Evolutionary conservation across 192 early-diverging fungal genomes (phyloP).

Genomic region (Dissophora globulifera): DNA sequence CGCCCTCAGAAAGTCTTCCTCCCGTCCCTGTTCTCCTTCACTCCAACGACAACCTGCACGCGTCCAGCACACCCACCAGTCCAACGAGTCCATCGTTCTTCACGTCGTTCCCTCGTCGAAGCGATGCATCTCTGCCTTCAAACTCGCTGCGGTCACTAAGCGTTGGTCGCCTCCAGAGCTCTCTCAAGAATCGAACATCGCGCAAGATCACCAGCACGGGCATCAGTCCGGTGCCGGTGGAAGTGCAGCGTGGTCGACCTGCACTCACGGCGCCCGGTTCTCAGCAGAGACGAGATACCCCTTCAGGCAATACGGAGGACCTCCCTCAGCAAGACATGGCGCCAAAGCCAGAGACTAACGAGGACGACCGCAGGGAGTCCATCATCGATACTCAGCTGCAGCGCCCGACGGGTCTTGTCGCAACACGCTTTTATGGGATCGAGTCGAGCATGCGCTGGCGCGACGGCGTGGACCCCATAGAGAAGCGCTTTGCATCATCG

Average conservation of each 20-base stretch:
- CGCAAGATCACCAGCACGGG: conserved; percentile 1
- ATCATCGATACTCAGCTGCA: not conserved
- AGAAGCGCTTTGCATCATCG: conserved; percentile 48
- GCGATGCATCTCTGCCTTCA: conserved; percentile 16
- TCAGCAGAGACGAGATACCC: not conserved
- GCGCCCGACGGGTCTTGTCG: conserved; percentile 24
- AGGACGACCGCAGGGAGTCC: not conserved
- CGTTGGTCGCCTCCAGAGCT: conserved; percentile 17
- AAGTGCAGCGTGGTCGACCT: conserved; percentile 8
- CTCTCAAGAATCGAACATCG: not conserved
- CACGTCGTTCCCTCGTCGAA: conserved; percentile 11
- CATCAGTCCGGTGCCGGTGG: not conserved
- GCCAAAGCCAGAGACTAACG: conserved; percentile 8
- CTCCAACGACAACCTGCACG: conserved; percentile 20
- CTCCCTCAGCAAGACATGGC: not conserved
- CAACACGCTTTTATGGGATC: conserved; percentile 44
- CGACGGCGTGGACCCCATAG: conserved; percentile 40
- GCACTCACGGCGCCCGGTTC: not conserved
- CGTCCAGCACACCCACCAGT: conserved; percentile 35
- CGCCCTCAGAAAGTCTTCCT: conserved; percentile 41
- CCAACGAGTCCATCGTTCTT: conserved; percentile 31
- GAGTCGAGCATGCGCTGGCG: conserved; percentile 54
- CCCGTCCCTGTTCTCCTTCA: conserved; percentile 37
- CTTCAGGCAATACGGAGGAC: conserved; percentile 11
- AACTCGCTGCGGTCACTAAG: conserved; percentile 19